These are phyloP conservation scores for Trichophyton rubrum DNA, from an alignment of 2,329 filamentous ascomycete species.

Conservation along the genomic window DNA sequence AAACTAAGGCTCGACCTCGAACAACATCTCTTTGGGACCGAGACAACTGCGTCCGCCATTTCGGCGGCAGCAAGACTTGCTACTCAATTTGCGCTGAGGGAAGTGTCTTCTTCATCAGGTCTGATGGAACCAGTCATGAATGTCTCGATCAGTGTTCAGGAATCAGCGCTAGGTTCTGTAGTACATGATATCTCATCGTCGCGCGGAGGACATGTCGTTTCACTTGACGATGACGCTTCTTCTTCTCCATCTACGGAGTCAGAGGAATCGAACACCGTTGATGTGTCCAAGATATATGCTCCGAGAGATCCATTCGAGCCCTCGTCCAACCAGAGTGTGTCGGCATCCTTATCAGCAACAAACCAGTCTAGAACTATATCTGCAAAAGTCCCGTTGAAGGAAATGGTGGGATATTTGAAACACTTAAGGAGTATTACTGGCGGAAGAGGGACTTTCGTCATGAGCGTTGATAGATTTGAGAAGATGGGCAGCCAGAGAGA, in stretches of 20 bases:
- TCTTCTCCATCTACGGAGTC: conserved; percentile 18
- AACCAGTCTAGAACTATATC: conserved; percentile 53
- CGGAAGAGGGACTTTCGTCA: conserved; percentile 66
- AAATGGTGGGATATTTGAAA: conserved; percentile 92
- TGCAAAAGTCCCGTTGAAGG: conserved; percentile 81
- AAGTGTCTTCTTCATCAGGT: conserved; percentile 43
- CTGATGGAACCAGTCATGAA: conserved; percentile 93
- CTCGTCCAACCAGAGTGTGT: conserved; percentile 3
- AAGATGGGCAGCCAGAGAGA: conserved; percentile 50
- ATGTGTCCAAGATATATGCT: conserved; percentile 66
- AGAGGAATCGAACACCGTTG: conserved; percentile 41
- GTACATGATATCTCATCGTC: conserved; percentile 68
- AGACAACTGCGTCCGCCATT: conserved; percentile 53
- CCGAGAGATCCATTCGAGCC: conserved; percentile 70
- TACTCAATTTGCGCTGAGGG: conserved; percentile 55
- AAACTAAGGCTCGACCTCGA: conserved; percentile 55
- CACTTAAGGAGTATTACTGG: conserved; percentile 79
- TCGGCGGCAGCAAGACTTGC: conserved; percentile 57
- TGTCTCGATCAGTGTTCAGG: conserved; percentile 73
- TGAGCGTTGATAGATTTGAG: conserved; percentile 61
- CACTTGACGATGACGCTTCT: conserved; percentile 46
- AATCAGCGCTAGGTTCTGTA: conserved; percentile 65
- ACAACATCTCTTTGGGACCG: conserved; percentile 52
- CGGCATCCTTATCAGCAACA: conserved; percentile 1
- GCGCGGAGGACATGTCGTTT: conserved; percentile 60